A percentile compares a stretch with the other conserved stretches of the same genome.
These are phyloP conservation scores for Pistacia vera DNA, from an alignment of 345 rosid species.

Conservation along the genomic window DNA sequence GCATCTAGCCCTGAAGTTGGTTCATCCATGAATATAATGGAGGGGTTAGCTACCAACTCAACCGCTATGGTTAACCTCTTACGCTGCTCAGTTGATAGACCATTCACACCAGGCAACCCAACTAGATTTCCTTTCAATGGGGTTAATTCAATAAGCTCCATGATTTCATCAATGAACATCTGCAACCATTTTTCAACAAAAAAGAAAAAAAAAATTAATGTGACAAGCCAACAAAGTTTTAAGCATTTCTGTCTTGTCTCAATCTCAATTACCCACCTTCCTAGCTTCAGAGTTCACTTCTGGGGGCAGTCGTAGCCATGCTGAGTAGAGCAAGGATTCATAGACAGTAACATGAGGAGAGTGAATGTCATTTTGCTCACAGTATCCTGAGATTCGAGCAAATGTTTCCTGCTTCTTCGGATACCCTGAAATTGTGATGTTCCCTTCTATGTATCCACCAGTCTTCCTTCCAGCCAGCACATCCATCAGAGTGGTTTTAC, in stretches of 20 bases:
- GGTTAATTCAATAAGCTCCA: slow-evolving; percentile 47
- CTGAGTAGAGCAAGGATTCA: slow-evolving; percentile 48
- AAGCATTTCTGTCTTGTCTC: background rate
- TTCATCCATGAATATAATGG: slow-evolving; percentile 52
- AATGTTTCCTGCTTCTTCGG: slow-evolving; percentile 54
- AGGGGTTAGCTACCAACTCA: slow-evolving; percentile 57
- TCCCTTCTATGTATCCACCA: slow-evolving; percentile 44
- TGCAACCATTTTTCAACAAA: background rate
- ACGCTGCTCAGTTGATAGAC: slow-evolving; percentile 52
- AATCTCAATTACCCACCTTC: slow-evolving; percentile 30
- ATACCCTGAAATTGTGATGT: slow-evolving; percentile 44
- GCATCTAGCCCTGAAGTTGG: slow-evolving; percentile 61
- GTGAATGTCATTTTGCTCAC: slow-evolving; percentile 59
- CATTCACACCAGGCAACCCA: slow-evolving; percentile 50
- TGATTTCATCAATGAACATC: slow-evolving; percentile 37
- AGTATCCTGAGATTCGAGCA: slow-evolving; percentile 53
- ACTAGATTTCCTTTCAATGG: slow-evolving; percentile 34
- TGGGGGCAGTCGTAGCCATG: slow-evolving; percentile 46
- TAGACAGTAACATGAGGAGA: slow-evolving; percentile 50
- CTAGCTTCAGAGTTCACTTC: slow-evolving; percentile 38
- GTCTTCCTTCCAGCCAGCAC: slow-evolving; percentile 61
- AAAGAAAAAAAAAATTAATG: background rate
- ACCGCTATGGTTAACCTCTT: slow-evolving; percentile 52
- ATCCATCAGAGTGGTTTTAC: slow-evolving; percentile 58
- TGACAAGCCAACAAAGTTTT: background rate